Base-by-base conservation (phyloP, 1,284 basidiomycete genomes). In the Sutorius eximius region DNA sequence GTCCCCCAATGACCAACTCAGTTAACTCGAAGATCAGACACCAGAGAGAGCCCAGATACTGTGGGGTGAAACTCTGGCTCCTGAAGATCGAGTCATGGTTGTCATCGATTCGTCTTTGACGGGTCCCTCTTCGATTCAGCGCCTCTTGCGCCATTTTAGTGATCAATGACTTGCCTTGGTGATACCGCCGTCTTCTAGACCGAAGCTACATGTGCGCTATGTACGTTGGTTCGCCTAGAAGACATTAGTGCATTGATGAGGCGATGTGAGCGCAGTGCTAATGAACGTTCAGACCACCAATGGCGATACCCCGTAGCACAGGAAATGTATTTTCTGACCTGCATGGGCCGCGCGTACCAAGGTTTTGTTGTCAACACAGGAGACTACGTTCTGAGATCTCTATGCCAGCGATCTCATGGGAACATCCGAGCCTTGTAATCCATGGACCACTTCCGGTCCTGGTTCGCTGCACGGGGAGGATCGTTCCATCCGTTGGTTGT, bases 401-500 rank as follows among this genome's bases (percentile, higher is more conserved):
- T n/a, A n/a, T n/a, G n/a, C n/a, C n/a, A n/a, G n/a, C n/a, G n/a
- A n/a, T n/a, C n/a, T n/a, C n/a, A n/a, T n/a, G n/a, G n/a, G n/a
- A n/a, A n/a, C n/a, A n/a, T n/a, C n/a, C n/a, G n/a, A n/a, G n/a
- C n/a, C n/a, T n/a, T n/a, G n/a, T n/a, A n/a, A 27, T 27, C 30
- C 37, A 58, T 60, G 61, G 65, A 66, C 51, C 38, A 16, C 13
- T 30, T 64, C 27, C 41, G 12, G 11, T 37, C 40, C 22, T 65
- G 63, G 63, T 34, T 68, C 45, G 11, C 42, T 29, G 38, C 42
- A 1, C 41, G 41, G 18, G 56, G 64, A 3, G 63, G 64, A 0
- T 51, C 51, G 36, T 68, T 65, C 33, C 57, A 63, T 24, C 51
- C 57, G 0, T 42, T 15, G 1, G 62, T 57, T 20, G 51, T 61